phyloP scores from a whole-genome alignment of 768 basidiomycete species.

The Xerocomellus intermedius region DNA sequence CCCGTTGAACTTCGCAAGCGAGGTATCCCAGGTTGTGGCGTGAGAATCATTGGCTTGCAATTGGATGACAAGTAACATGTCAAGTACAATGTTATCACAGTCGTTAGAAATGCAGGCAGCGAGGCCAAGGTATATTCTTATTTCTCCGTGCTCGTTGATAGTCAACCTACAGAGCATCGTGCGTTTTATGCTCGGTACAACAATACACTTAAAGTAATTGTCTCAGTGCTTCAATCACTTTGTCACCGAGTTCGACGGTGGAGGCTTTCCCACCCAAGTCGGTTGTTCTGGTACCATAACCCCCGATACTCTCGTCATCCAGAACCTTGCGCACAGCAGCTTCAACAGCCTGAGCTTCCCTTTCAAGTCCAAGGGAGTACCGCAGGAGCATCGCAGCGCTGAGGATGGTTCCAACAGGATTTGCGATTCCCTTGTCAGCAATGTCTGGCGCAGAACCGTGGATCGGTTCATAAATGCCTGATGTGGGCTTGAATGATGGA shows the following conservation, averaged over 20 bases:
- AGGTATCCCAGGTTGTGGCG: no score
- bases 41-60: no score
- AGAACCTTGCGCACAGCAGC: conserved; percentile 87
- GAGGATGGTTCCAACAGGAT: conserved; percentile 93
- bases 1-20: no score
- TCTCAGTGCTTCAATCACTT: conserved; percentile 72
- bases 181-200: neutral
- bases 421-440: conserved; percentile 90
- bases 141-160: neutral
- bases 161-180: neutral
- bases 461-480: conserved; percentile 96
- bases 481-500: conserved; percentile 69
- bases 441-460: conserved; percentile 96
- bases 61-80: no score
- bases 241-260: conserved; percentile 83
- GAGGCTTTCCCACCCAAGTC: conserved; percentile 80
- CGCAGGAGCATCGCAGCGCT: conserved; percentile 91
- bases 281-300: conserved; percentile 74
- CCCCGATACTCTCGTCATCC: conserved; percentile 67
- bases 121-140: no score
- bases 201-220: conserved; percentile 42
- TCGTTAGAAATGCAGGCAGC: neutral
- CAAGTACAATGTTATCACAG: no score
- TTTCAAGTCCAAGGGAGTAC: conserved; percentile 89
- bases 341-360: conserved; percentile 84